phyloP scores from a whole-genome alignment of 2,329 filamentous ascomycete species.

The Neobulgaria alba region DNA sequence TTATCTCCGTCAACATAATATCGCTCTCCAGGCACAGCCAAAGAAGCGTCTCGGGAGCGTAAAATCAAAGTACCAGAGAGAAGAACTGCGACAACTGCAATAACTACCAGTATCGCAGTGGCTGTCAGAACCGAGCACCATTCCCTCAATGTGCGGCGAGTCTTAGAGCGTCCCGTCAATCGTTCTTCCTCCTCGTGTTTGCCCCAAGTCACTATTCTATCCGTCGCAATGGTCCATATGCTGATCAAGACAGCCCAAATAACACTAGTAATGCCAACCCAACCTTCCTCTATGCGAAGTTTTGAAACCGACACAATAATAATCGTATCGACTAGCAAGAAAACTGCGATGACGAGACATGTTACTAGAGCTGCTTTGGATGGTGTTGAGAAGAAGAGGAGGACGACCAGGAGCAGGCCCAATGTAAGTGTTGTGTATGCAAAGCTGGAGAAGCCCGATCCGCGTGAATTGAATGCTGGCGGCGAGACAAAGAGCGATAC shows the following conservation, averaged over 20 bases:
- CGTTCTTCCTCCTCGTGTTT: slow-evolving; percentile 90
- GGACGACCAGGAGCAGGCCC: slow-evolving; percentile 63
- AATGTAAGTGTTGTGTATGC: slow-evolving; percentile 72
- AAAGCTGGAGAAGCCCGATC: slow-evolving; percentile 89
- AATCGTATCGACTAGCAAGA: slow-evolving; percentile 68
- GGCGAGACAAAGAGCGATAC: slow-evolving; percentile 86
- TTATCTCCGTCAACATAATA: slow-evolving; percentile 77
- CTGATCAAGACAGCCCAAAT: slow-evolving; percentile 75
- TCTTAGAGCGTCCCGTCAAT: slow-evolving; percentile 81
- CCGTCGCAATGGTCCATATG: slow-evolving; percentile 69
- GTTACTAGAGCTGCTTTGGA: slow-evolving; percentile 71
- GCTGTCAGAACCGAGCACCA: slow-evolving; percentile 76
- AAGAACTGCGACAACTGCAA: slow-evolving; percentile 61
- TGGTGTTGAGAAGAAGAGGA: slow-evolving; percentile 83
- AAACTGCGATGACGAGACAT: slow-evolving; percentile 54
- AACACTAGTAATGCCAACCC: slow-evolving; percentile 81
- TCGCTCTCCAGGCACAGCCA: slow-evolving; percentile 63
- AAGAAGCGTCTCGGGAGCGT: slow-evolving; percentile 67
- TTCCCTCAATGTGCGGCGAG: slow-evolving; percentile 69
- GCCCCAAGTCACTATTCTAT: slow-evolving; percentile 80
- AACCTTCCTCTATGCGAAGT: slow-evolving; percentile 76
- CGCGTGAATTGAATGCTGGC: slow-evolving; percentile 74
- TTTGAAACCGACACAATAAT: slow-evolving; percentile 68
- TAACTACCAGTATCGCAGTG: slow-evolving; percentile 60
- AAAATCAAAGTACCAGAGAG: slow-evolving; percentile 74